Base-by-base conservation (phyloP, 129 eudicot species). In the Artemisia tridentata region DNA sequence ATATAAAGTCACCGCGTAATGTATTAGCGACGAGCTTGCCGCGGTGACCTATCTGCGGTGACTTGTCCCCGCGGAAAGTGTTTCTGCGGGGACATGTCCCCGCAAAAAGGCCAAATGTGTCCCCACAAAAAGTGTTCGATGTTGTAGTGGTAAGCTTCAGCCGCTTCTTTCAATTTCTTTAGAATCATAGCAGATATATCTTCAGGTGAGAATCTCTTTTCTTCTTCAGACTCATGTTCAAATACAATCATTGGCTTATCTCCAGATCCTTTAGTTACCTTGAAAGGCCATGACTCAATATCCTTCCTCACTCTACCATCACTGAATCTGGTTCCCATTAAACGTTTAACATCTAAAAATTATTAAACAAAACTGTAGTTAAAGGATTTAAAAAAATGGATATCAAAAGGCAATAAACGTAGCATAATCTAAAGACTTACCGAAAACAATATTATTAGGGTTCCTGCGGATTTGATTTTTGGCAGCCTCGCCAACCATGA, bases 391-490 rank as follows among this genome's bases (percentile, higher is more conserved):
- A 34, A 34, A 6, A 34, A 34, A 5, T 4, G 55, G 5, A 50
- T 50, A 50, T 12, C 17, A 4, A 34, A 34, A 34, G 41, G 5
- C 41, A 50, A 50, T 50, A 50, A 13, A 50, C 1, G 5, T 50
- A 50, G 16, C 11, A 21, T 12, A 61, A 1, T 50, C 17, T 50
- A 5, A 1, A 1, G 16, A 2, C 21, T 49, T 73, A 73, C 78
- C 78, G 34, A 29, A 63, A 73, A 50, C 23, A 0, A 63, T 61
- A 62, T 73, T 73, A 11, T 73, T 73, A 17, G 71, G 71, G 41
- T 73, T 73, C 23, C 70, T 73, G 52, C 5, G 17, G 49, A 63
- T 62, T 63, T 62, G 78, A 73, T 73, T 71, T 45, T 58, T 71
- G 5, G 58, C 67, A 19, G 47, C 48, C 57, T 62, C 63, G 4